Percentiles rank a stretch among this genome's conserved stretches.
Evolutionary conservation across 352 stramenopile species (phyloP).

Genomic region (Pythium scleroteichum): DNA sequence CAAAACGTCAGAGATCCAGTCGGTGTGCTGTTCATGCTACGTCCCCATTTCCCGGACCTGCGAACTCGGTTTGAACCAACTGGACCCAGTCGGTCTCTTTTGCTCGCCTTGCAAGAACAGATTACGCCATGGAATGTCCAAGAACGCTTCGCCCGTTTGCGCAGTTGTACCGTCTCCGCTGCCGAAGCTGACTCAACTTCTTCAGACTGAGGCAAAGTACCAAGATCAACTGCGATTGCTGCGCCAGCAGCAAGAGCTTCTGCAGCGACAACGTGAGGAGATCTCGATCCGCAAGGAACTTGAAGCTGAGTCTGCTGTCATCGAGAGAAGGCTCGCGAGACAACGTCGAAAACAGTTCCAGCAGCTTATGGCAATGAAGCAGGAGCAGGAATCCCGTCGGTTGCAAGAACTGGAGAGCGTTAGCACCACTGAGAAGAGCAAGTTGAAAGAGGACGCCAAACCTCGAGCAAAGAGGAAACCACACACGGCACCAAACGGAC

Average conservation of each 20-base stretch:
- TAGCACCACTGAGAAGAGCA: background rate
- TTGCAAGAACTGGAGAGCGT: slow-evolving; percentile 3
- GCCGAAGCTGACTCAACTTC: slow-evolving; percentile 49
- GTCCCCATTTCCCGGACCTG: too few relatives aligned
- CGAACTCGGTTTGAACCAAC: too few relatives aligned
- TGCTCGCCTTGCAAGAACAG: too few relatives aligned
- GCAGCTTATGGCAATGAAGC: slow-evolving; percentile 11
- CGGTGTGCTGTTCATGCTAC: too few relatives aligned
- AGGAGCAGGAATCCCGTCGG: slow-evolving; percentile 36
- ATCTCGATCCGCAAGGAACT: slow-evolving; percentile 39
- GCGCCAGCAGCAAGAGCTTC: slow-evolving; percentile 41
- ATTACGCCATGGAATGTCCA: too few relatives aligned
- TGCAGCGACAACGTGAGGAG: slow-evolving; percentile 47
- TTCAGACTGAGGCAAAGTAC: slow-evolving; percentile 59
- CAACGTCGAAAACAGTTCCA: slow-evolving; percentile 30
- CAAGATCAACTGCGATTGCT: slow-evolving; percentile 54
- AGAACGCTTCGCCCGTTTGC: background rate
- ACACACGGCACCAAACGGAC: background rate
- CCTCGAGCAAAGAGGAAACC: background rate
- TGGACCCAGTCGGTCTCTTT: too few relatives aligned
- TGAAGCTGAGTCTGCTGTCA: slow-evolving; percentile 34
- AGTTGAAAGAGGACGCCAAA: slow-evolving; percentile 7
- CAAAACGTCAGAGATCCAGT: too few relatives aligned
- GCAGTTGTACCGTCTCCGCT: slow-evolving; percentile 20
- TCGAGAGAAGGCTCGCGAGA: slow-evolving; percentile 34